Evolutionary conservation across 1,139 yeast genomes (phyloP), one percentile per base, ranked within the genome.

Genomic region (Zygotorulaspora mrakii): DNA sequence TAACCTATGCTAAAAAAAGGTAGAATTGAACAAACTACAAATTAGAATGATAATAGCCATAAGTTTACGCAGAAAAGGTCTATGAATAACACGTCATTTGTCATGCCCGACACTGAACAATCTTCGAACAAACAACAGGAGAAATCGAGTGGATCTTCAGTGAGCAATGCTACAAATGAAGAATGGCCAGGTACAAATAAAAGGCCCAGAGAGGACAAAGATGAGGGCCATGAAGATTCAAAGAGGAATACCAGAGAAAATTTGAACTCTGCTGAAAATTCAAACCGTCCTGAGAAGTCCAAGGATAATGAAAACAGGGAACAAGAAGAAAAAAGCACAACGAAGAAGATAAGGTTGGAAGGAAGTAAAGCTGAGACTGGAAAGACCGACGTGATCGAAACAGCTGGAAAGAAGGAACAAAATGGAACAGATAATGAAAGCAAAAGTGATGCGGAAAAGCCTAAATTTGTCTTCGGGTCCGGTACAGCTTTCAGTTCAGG

Each of bases 401-500:
- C n/a, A n/a, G n/a, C n/a, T n/a, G n/a, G 21, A 13, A 33, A 13
- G 30, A 33, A 13, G 36, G 6, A 9, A 20, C 9, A 9, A 20
- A 14, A 4, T 7, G 4, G 14, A 25, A 11, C 28, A 12, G 12
- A 14, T 7, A 24, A 24, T 6, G 13, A 24, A 24, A 24, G 27
- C n/a, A 24, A 9, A 10, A 24, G 11, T 5, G 31, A 33, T n/a
- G 33, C 31, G 17, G 46, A 43, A n/a, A 47, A 52, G 22, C 67
- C 72, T 20, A 66, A 66, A 46, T 71, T 69, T 53, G 73, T 79
- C 1, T 81, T 82, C 63, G 82, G 82, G n/a, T 76, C 64, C 1
- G 40, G 59, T 7, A 50, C 73, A 17, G 59, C 69, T 5, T 82
- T 82, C 63, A 87, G 88, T 0, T 67, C 81, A 26, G 75, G 75